phyloP scores from a whole-genome alignment of 1,284 basidiomycete species.

The Microstroma glucosiphilum region DNA sequence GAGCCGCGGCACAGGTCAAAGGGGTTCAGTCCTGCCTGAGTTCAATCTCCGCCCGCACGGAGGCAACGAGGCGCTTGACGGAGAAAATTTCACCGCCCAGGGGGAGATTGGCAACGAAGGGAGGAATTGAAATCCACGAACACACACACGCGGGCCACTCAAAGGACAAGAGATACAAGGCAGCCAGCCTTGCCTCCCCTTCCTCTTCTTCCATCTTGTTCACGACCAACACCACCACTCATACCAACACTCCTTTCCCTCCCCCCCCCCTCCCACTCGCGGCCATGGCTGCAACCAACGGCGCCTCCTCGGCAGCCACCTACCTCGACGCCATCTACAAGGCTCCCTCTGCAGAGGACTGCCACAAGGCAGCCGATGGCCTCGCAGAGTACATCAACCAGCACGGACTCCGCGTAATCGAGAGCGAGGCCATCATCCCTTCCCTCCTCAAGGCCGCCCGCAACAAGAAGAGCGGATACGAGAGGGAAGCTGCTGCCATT shows the following conservation, averaged over 20 bases:
- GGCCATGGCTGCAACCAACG: conserved; percentile 6
- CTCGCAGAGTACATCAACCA: conserved; percentile 50
- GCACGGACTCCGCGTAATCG: conserved; percentile 43
- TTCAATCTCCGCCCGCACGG: too few relatives aligned
- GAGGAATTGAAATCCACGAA: too few relatives aligned
- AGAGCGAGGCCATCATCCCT: conserved; percentile 49
- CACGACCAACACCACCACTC: neutral
- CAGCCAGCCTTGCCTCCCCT: too few relatives aligned
- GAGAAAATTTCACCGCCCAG: too few relatives aligned
- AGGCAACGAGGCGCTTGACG: too few relatives aligned
- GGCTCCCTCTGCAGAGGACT: conserved; percentile 37
- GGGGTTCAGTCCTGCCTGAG: too few relatives aligned
- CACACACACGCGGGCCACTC: too few relatives aligned
- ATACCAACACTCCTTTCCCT: neutral
- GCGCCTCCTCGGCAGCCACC: conserved; percentile 16
- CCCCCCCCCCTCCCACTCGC: neutral
- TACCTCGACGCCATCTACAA: conserved; percentile 31
- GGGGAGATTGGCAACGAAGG: too few relatives aligned
- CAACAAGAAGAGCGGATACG: conserved; percentile 77
- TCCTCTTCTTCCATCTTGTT: too few relatives aligned
- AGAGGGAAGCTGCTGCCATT: conserved; percentile 84
- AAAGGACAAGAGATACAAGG: too few relatives aligned
- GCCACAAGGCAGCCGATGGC: conserved; percentile 47
- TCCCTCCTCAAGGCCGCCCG: conserved; percentile 60
- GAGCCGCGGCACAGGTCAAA: too few relatives aligned